A percentile compares a stretch with the other conserved stretches of the same genome.
Conservation (phyloP, 352 stramenopile genomes). For the Phytophthora citricola region DNA sequence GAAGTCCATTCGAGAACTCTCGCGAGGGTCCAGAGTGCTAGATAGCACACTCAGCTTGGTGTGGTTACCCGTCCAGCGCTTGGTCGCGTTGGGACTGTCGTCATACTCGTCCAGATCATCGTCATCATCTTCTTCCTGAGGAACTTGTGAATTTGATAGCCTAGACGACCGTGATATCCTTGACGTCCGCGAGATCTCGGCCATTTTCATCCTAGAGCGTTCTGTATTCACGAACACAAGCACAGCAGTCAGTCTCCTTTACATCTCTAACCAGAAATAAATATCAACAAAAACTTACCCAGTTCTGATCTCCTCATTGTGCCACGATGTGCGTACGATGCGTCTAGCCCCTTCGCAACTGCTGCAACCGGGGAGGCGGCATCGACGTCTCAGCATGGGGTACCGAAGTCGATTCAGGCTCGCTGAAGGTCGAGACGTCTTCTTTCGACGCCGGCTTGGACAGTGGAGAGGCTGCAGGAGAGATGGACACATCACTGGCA, state of each 20-base stretch:
- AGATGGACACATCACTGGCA: conserved; percentile 41
- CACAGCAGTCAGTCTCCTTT: conserved; percentile 17
- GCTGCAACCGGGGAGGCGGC: conserved; percentile 7
- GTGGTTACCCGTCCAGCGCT: conserved; percentile 33
- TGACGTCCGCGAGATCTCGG: conserved; percentile 20
- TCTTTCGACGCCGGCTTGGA: conserved; percentile 34
- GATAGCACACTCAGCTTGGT: conserved; percentile 39
- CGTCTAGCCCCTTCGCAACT: conserved; percentile 23
- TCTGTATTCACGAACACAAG: conserved; percentile 27
- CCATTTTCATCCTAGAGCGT: conserved; percentile 34
- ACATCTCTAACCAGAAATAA: background rate
- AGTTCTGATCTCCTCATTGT: conserved; percentile 46
- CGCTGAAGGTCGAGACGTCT: conserved; percentile 33
- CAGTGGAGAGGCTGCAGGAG: conserved; percentile 29
- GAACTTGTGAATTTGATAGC: background rate
- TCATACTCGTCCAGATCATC: conserved; percentile 35
- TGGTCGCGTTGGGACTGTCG: conserved; percentile 7
- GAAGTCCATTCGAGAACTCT: conserved; percentile 49
- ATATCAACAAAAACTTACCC: conserved; percentile 32
- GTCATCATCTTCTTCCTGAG: conserved; percentile 20
- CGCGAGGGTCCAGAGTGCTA: conserved; percentile 38
- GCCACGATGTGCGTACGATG: conserved; percentile 31
- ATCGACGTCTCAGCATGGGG: conserved; percentile 9
- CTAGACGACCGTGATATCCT: conserved; percentile 20
- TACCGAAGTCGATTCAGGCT: conserved; percentile 20